Percentiles rank a stretch among this genome's conserved stretches.
These are phyloP conservation scores for Phoma sp. DNA, from an alignment of 2,329 filamentous ascomycete species.

Conservation along the genomic window DNA sequence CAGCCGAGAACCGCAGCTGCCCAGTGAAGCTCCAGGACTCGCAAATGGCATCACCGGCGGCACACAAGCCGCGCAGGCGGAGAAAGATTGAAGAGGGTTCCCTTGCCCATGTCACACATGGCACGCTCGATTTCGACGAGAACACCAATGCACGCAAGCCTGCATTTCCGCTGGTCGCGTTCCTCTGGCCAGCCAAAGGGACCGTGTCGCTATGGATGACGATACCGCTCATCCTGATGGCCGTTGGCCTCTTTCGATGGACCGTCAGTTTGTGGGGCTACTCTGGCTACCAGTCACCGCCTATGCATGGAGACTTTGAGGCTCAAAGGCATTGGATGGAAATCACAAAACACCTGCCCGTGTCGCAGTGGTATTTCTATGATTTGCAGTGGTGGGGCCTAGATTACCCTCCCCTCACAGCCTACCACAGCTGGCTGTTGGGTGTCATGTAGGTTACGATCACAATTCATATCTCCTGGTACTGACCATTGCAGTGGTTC, in stretches of 20 bases:
- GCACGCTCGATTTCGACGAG: constrained; percentile 54
- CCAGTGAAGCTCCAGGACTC: constrained; percentile 10
- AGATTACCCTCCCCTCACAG: constrained; percentile 96
- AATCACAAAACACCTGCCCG: constrained; percentile 84
- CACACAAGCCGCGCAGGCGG: constrained; percentile 54
- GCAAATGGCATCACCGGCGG: constrained; percentile 43
- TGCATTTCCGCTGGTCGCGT: constrained; percentile 89
- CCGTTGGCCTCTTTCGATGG: constrained; percentile 91
- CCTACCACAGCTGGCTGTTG: constrained; percentile 97
- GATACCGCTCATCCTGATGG: constrained; percentile 86
- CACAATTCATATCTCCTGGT: neutral
- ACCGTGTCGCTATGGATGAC: constrained; percentile 91
- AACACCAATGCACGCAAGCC: constrained; percentile 62
- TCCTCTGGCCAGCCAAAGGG: constrained; percentile 89
- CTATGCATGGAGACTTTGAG: constrained; percentile 97
- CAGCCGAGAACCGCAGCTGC: constrained; percentile 9
- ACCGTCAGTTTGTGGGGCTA: constrained; percentile 92
- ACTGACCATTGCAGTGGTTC: constrained; percentile 63
- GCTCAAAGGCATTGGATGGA: constrained; percentile 99
- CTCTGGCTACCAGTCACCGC: constrained; percentile 83
- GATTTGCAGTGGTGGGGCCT: constrained; percentile 97
- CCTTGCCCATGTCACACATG: constrained; percentile 51
- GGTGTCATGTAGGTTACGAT: constrained; percentile 71
- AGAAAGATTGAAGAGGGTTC: constrained; percentile 52
- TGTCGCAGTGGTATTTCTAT: constrained; percentile 98